Evolutionary conservation across 495 filamentous ascomycete genomes (phyloP), one percentile per base, ranked within the genome.

Genomic region (Chaetomidium leptoderma): DNA sequence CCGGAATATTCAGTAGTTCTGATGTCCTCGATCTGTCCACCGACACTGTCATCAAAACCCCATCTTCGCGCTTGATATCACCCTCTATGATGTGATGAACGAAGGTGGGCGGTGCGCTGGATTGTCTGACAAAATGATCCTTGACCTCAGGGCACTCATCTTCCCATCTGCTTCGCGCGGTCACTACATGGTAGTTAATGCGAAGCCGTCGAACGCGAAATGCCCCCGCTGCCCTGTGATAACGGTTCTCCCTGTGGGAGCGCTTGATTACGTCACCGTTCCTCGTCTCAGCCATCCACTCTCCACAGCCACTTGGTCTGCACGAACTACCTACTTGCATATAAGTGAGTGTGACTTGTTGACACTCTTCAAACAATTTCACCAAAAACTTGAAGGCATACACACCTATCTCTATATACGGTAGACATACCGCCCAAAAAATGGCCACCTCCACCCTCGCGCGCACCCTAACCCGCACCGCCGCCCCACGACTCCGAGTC

Each of bases 261-360:
- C n/a, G n/a, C n/a, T n/a, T n/a, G 29, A 44, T 54, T 54, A 54
- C 51, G 51, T 54, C 51, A 54, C n/a, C n/a, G n/a, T n/a, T n/a
- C n/a, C n/a, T n/a, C n/a, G n/a, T n/a, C 5, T 23, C 43, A 9
- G 26, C 27, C 6, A 36, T n/a, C n/a, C n/a, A n/a, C n/a, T n/a
- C n/a, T 23, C 9, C 40, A 44, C 17, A 19, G 5, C 21, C 17
- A 23, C 40, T 7, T 24, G 6, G 21, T 6, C 2, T 26, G 30
- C 32, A 51, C n/a, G 26, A 44, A 44, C 23, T 7, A 6, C 2
- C 37, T 17, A 13, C 32, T 35, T 9, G 8, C 32, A n/a, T n/a
- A n/a, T n/a, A n/a, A n/a, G n/a, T n/a, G n/a, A n/a, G n/a, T n/a
- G n/a, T n/a, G 32, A 35, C 4, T 35, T 35, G 32, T 9, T 4